Conservation (phyloP, 495 filamentous ascomycete genomes). For the Cladorrhinum samala region DNA sequence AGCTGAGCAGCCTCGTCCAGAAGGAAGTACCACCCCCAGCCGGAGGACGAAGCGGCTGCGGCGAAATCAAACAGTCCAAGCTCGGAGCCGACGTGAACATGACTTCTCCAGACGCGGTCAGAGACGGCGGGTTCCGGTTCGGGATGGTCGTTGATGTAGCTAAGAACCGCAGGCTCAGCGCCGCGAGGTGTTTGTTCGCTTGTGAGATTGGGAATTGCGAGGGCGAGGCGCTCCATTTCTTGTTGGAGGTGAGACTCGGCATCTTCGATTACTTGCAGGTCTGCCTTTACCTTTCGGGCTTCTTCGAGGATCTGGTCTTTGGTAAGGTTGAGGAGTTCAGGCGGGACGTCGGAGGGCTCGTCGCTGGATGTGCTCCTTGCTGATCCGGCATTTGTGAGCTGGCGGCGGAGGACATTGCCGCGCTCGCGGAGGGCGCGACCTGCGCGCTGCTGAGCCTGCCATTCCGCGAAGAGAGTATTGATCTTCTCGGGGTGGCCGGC, state of each 20-base stretch:
- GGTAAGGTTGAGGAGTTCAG: conserved; percentile 22
- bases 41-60: conserved; percentile 66
- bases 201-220: conserved; percentile 82
- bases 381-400: conserved; percentile 33
- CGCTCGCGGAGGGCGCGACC: conserved; percentile 51
- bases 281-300: conserved; percentile 61
- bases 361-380: conserved; percentile 31
- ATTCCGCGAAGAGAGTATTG: conserved; percentile 60
- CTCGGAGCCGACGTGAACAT: conserved; percentile 76
- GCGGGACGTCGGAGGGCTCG: conserved; percentile 24
- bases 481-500: conserved; percentile 63
- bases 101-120: conserved; percentile 53
- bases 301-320: conserved; percentile 53
- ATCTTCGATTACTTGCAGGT: conserved; percentile 53
- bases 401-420: conserved; percentile 48
- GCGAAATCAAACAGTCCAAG: conserved; percentile 82
- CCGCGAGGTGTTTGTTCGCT: conserved; percentile 69
- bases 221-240: conserved; percentile 68
- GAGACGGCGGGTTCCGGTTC: conserved; percentile 45
- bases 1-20: conserved; percentile 81
- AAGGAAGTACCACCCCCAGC: conserved; percentile 97
- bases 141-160: conserved; percentile 72
- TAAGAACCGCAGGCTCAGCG: conserved; percentile 44
- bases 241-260: conserved; percentile 53
- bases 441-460: conserved; percentile 48